These are phyloP conservation scores for Alternaria panax DNA, from an alignment of 2,329 filamentous ascomycete genomes.

Conservation along the genomic window DNA sequence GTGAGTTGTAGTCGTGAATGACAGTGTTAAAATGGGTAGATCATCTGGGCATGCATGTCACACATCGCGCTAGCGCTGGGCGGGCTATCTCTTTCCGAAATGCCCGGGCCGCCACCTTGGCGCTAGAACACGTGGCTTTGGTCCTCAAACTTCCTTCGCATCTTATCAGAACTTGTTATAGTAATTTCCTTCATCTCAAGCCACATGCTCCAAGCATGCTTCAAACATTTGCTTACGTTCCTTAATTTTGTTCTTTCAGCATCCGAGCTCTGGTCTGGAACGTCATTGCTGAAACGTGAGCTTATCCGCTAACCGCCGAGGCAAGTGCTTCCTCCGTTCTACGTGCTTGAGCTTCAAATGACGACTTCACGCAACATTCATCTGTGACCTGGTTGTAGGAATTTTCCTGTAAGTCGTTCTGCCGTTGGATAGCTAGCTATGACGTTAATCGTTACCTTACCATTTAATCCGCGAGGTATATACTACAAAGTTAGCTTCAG, in stretches of 20 bases:
- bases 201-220: neutral
- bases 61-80: neutral
- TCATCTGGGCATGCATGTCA: conserved; percentile 1
- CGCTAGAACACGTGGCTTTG: neutral
- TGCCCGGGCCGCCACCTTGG: neutral
- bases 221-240: neutral
- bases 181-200: neutral
- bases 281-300: neutral
- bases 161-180: neutral
- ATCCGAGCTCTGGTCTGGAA: neutral
- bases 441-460: no score
- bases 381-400: neutral
- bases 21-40: neutral
- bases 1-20: neutral
- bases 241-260: neutral
- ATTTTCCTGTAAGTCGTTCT: neutral
- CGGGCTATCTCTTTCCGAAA: neutral
- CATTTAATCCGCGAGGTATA: no score
- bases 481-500: no score
- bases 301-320: neutral
- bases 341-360: neutral
- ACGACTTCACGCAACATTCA: neutral
- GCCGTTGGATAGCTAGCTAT: no score
- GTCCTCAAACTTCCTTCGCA: neutral
- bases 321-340: neutral